These are phyloP conservation scores for Bolboschoenus planiculmis DNA, from an alignment of 176 grass and related monocot genomes.

Conservation along the genomic window DNA sequence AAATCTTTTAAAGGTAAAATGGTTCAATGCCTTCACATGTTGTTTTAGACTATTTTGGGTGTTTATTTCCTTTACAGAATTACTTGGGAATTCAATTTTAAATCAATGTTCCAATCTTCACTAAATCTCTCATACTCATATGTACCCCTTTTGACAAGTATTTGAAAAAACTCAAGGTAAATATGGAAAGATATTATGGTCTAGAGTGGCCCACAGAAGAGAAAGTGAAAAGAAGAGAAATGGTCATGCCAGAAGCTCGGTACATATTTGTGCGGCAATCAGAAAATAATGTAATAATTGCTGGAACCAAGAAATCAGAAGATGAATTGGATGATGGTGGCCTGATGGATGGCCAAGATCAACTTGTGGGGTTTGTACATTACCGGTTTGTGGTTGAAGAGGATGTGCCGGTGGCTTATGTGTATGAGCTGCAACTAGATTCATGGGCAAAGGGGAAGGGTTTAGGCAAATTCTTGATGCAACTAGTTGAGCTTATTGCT, in stretches of 20 bases:
- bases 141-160: not conserved
- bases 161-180: conserved; percentile 33
- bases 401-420: conserved; percentile 78
- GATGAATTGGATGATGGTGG: not conserved
- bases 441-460: conserved; percentile 56
- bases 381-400: conserved; percentile 81
- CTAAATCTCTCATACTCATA: not conserved
- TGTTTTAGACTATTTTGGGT: not conserved
- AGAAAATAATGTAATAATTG: not conserved
- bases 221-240: conserved; percentile 72
- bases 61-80: not conserved
- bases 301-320: conserved; percentile 12
- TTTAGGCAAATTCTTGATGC: conserved; percentile 80
- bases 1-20: conserved; percentile 73
- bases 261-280: conserved; percentile 45
- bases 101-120: not conserved
- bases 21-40: not conserved
- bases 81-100: not conserved
- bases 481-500: conserved; percentile 67
- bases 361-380: conserved; percentile 73
- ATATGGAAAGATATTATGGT: conserved; percentile 67
- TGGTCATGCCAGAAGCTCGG: conserved; percentile 53
- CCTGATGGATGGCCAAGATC: conserved; percentile 7
- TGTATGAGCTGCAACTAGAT: conserved; percentile 84
- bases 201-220: conserved; percentile 77